These are phyloP conservation scores for Hirschioporus abietinus DNA, from an alignment of 768 basidiomycete genomes.

Conservation along the genomic window DNA sequence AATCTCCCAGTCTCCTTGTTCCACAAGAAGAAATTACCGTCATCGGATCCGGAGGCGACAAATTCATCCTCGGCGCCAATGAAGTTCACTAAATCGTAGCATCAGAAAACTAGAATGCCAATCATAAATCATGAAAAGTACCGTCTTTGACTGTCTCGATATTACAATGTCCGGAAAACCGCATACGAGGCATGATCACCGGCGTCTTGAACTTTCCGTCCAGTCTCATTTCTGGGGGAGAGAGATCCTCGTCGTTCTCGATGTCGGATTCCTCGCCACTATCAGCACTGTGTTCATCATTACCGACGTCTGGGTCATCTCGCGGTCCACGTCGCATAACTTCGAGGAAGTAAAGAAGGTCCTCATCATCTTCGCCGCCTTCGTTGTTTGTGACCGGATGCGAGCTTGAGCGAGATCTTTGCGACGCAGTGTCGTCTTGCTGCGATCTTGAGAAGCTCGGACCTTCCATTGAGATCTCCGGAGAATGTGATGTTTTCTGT, in stretches of 20 bases:
- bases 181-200: conserved; percentile 55
- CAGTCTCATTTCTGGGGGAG: conserved; percentile 3
- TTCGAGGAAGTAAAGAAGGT: conserved; percentile 11
- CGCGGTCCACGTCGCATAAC: conserved; percentile 18
- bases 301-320: conserved; percentile 21
- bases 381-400: conserved; percentile 7
- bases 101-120: not conserved
- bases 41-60: conserved; percentile 80
- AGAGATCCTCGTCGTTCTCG: conserved; percentile 16
- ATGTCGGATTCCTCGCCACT: conserved; percentile 22
- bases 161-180: conserved; percentile 70
- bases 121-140: conserved; percentile 27
- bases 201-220: conserved; percentile 34
- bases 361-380: conserved; percentile 26
- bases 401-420: not conserved
- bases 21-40: conserved; percentile 88
- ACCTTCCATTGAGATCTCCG: conserved; percentile 4
- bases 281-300: conserved; percentile 17
- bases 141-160: conserved; percentile 86
- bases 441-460: conserved; percentile 2
- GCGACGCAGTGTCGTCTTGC: conserved; percentile 8
- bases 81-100: conserved; percentile 61
- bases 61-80: conserved; percentile 74
- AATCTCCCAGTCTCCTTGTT: conserved; percentile 58
- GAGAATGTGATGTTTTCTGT: conserved; percentile 3